phyloP scores from a whole-genome alignment of 2,329 filamentous ascomycete species.

The Botrytis sinoallii region DNA sequence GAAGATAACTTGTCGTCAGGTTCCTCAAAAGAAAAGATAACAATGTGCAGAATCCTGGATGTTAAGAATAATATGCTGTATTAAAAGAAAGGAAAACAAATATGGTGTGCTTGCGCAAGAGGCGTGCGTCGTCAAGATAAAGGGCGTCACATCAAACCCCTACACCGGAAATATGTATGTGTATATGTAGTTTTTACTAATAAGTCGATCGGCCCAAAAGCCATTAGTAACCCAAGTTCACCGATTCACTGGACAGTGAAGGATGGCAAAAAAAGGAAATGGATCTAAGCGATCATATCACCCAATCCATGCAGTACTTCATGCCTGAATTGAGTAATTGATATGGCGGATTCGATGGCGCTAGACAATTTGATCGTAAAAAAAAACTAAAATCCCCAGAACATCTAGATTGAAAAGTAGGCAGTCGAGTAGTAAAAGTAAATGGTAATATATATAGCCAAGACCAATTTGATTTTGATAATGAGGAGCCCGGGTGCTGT shows the following conservation, averaged over 20 bases:
- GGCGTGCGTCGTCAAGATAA: conserved; percentile 19
- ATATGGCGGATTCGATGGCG: neutral
- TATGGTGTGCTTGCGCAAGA: conserved; percentile 18
- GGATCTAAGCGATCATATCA: conserved; percentile 9
- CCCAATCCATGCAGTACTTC: neutral
- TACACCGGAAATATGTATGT: conserved; percentile 9
- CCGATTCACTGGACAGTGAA: conserved; percentile 1
- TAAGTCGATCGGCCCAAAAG: neutral
- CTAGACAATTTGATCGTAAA: conserved; percentile 10
- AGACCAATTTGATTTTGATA: neutral
- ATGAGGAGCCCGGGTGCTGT: conserved; percentile 4
- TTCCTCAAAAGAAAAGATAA: neutral
- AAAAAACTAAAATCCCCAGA: conserved; percentile 1
- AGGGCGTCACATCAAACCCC: conserved; percentile 20
- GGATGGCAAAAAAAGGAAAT: neutral
- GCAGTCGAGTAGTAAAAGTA: neutral
- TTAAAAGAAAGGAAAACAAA: neutral
- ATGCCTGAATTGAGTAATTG: neutral
- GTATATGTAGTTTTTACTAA: conserved; percentile 6
- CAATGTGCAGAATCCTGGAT: neutral
- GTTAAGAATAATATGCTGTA: neutral
- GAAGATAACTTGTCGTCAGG: neutral
- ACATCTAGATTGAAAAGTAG: neutral
- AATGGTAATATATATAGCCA: neutral
- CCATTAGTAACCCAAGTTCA: conserved; percentile 3